These are phyloP conservation scores for Aspergillus sp. DNA, from an alignment of 2,329 filamentous ascomycete species.

Conservation along the genomic window DNA sequence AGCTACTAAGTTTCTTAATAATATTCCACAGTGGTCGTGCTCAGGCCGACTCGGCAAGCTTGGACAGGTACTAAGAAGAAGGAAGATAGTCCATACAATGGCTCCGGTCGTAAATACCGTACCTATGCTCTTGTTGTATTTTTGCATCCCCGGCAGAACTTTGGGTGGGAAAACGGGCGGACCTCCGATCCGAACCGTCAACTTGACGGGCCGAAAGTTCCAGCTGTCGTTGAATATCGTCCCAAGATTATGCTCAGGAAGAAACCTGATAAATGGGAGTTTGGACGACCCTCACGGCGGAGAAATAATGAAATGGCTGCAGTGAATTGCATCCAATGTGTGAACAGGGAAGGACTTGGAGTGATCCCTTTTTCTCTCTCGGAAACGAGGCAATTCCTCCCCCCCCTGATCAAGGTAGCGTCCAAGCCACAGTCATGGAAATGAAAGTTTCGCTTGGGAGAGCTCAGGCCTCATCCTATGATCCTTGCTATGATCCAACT, in stretches of 20 bases:
- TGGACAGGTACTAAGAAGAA: background rate
- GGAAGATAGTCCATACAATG: background rate
- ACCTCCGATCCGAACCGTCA: slow-evolving; percentile 17
- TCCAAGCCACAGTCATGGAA: slow-evolving; percentile 5
- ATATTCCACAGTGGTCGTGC: background rate
- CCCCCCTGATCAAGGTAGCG: slow-evolving; percentile 1
- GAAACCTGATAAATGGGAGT: slow-evolving; percentile 1
- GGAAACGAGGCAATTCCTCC: background rate
- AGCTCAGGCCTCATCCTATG: slow-evolving; percentile 22
- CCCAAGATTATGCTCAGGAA: background rate
- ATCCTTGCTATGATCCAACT: slow-evolving; percentile 8
- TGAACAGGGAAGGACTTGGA: background rate
- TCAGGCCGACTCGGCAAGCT: slow-evolving; percentile 2
- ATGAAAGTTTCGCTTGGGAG: slow-evolving; percentile 7
- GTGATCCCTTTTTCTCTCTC: background rate
- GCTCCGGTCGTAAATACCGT: background rate
- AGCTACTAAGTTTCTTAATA: background rate
- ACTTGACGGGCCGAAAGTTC: slow-evolving; percentile 17
- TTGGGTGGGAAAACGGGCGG: slow-evolving; percentile 11
- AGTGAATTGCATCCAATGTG: background rate
- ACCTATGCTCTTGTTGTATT: slow-evolving; percentile 2
- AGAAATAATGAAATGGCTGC: background rate
- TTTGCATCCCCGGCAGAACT: slow-evolving; percentile 6
- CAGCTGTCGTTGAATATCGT: background rate
- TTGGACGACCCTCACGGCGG: background rate